These are phyloP conservation scores for Lecanicillium sp. DNA, from an alignment of 2,329 filamentous ascomycete species.

Conservation along the genomic window DNA sequence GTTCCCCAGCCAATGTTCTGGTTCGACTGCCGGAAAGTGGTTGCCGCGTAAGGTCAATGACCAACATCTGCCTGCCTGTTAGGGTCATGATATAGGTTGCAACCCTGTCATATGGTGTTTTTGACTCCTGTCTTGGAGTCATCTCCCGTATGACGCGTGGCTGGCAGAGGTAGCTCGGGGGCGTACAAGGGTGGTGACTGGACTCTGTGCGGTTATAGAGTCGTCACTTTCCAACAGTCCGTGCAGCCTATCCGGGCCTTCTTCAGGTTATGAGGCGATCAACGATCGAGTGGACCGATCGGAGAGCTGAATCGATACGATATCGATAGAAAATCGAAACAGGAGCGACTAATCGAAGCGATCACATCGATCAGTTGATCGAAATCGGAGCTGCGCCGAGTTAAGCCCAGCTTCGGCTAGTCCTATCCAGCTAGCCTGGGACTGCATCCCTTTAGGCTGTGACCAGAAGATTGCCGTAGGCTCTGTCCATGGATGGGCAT, in stretches of 20 bases:
- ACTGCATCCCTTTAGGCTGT: no score
- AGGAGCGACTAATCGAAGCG: conserved; percentile 3
- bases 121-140: conserved; percentile 1
- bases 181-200: no score
- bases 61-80: no score
- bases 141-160: conserved; percentile 1
- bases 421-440: no score
- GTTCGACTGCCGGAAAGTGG: no score
- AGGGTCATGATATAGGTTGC: neutral
- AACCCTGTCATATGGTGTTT: neutral
- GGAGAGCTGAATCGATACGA: conserved; percentile 1
- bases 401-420: no score
- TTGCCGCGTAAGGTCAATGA: no score
- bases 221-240: neutral
- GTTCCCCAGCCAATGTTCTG: no score
- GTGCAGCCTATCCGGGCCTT: conserved; percentile 1
- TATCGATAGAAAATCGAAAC: conserved; percentile 5
- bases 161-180: neutral
- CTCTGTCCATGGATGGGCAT: no score
- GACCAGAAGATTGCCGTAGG: no score
- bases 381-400: conserved; percentile 4
- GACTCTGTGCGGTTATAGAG: conserved; percentile 1
- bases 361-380: conserved; percentile 3
- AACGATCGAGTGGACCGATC: conserved; percentile 3
- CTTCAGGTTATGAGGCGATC: neutral